Evolutionary conservation across 768 basidiomycete species (phyloP).

Genomic region (Podaxis sp.): DNA sequence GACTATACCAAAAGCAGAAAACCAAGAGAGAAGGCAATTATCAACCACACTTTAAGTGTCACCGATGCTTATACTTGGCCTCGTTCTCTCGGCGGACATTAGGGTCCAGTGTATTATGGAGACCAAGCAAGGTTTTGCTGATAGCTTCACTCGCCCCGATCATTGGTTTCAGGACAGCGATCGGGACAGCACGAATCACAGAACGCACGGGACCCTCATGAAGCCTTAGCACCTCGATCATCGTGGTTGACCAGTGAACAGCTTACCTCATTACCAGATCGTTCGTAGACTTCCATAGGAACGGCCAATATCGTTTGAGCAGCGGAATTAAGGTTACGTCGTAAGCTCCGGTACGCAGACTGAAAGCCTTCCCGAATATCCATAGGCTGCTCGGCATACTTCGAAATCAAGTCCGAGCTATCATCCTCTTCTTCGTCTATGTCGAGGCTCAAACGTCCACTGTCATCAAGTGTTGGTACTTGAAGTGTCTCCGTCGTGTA

Average conservation of each 20-base stretch:
- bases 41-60: conserved; percentile 17
- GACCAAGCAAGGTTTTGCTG: conserved; percentile 90
- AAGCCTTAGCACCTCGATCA: conserved; percentile 11
- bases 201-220: conserved; percentile 86
- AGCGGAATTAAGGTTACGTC: conserved; percentile 85
- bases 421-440: conserved; percentile 39
- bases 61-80: conserved; percentile 91
- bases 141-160: conserved; percentile 97
- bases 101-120: conserved; percentile 93
- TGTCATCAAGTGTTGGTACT: conserved; percentile 36
- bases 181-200: conserved; percentile 95
- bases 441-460: conserved; percentile 26
- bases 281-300: conserved; percentile 98
- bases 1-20: neutral
- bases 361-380: conserved; percentile 86
- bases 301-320: conserved; percentile 98
- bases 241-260: neutral
- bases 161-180: conserved; percentile 96
- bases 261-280: conserved; percentile 85
- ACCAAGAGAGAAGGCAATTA: neutral
- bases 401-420: conserved; percentile 67
- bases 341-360: conserved; percentile 87
- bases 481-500: conserved; percentile 70
- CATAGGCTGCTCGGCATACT: conserved; percentile 89
- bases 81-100: conserved; percentile 78